Percentiles rank a stretch among this genome's conserved stretches.
Conservation (phyloP, 192 early-diverging fungal genomes). For the Phycomyces blakesleeanus region DNA sequence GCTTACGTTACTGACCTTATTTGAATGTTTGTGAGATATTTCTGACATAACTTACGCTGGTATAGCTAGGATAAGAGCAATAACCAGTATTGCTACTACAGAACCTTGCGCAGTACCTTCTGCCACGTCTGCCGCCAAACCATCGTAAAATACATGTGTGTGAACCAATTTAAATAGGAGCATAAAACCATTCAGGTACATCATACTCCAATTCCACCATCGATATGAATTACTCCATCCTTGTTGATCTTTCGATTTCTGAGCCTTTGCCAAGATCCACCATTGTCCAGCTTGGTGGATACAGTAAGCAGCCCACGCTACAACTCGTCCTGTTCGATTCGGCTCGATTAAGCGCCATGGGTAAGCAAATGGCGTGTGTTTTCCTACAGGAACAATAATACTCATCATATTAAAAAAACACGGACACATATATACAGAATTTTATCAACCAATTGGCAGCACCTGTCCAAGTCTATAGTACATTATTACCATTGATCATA, state of each 20-base stretch:
- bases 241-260: slow-evolving; percentile 14
- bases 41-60: slow-evolving; percentile 7
- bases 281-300: slow-evolving; percentile 32
- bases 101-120: slow-evolving; percentile 30
- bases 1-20: not conserved
- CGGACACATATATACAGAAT: no score
- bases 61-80: slow-evolving; percentile 28
- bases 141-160: slow-evolving; percentile 26
- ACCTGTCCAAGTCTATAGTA: no score
- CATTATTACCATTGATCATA: slow-evolving; percentile 7
- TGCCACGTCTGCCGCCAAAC: slow-evolving; percentile 29
- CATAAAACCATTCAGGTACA: slow-evolving; percentile 27
- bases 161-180: slow-evolving; percentile 27
- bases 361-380: slow-evolving; percentile 29
- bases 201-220: slow-evolving; percentile 34
- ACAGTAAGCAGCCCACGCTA: slow-evolving; percentile 22
- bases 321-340: not conserved
- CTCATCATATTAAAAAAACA: no score
- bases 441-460: not conserved
- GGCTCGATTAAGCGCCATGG: slow-evolving; percentile 22
- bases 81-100: slow-evolving; percentile 27
- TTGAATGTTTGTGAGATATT: not conserved
- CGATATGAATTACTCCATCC: slow-evolving; percentile 15
- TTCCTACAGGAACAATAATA: not conserved
- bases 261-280: slow-evolving; percentile 16